Evolutionary conservation across 2,329 filamentous ascomycete species (phyloP).

Genomic region (Monilinia fructigena): DNA sequence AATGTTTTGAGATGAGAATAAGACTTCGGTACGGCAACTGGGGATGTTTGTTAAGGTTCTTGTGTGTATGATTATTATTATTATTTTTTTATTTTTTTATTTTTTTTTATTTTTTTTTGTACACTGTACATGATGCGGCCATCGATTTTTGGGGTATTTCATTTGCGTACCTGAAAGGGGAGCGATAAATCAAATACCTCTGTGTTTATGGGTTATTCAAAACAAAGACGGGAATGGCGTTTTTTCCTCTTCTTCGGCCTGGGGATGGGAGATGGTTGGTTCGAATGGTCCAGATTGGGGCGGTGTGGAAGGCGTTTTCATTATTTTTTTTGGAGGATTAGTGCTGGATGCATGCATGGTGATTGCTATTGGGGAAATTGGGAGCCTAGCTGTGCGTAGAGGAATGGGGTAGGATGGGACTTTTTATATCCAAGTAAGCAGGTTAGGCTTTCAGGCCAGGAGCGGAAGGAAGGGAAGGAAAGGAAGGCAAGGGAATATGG

Average conservation of each 20-base stretch:
- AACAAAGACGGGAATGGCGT: slow-evolving; percentile 19
- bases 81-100: too few relatives aligned
- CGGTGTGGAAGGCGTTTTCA: slow-evolving; percentile 9
- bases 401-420: neutral
- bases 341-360: slow-evolving; percentile 13
- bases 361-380: slow-evolving; percentile 11
- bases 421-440: slow-evolving; percentile 15
- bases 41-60: slow-evolving; percentile 19
- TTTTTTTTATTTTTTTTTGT: slow-evolving; percentile 14
- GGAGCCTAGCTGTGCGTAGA: neutral
- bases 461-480: too few relatives aligned
- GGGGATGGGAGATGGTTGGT: slow-evolving; percentile 13
- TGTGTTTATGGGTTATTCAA: slow-evolving; percentile 24
- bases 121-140: slow-evolving; percentile 22
- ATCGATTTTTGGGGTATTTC: slow-evolving; percentile 15
- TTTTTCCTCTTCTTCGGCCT: slow-evolving; percentile 12
- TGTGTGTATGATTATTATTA: slow-evolving; percentile 25
- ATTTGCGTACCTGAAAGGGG: neutral
- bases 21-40: slow-evolving; percentile 20
- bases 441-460: slow-evolving; percentile 3
- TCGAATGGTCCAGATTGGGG: slow-evolving; percentile 3
- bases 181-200: slow-evolving; percentile 16
- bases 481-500: neutral
- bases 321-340: neutral
- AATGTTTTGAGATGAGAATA: slow-evolving; percentile 26